phyloP scores from a whole-genome alignment of 2,329 filamentous ascomycete genomes.

The Epichloe scottii region DNA sequence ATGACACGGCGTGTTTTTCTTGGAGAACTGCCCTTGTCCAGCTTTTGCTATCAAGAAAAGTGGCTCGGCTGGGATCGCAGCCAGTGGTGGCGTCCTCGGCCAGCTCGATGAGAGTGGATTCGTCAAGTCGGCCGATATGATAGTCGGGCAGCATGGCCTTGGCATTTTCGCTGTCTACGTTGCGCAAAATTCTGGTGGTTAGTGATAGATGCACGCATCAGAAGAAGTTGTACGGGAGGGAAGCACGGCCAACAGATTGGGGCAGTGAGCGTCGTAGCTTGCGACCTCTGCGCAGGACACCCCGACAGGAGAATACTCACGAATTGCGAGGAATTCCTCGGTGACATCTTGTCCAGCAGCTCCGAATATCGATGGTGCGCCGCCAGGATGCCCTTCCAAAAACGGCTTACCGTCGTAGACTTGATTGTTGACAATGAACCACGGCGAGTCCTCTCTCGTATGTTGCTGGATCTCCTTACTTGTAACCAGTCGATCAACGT shows the following conservation, averaged over 20 bases:
- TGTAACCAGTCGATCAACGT: slow-evolving; percentile 48
- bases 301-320: slow-evolving; percentile 37
- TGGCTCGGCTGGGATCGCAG: slow-evolving; percentile 31
- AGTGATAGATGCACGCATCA: too few species aligned
- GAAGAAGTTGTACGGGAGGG: background rate
- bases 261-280: too few species aligned
- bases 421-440: slow-evolving; percentile 81
- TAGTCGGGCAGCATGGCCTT: slow-evolving; percentile 81
- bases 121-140: slow-evolving; percentile 68
- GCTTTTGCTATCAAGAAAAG: slow-evolving; percentile 57
- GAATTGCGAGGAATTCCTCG: slow-evolving; percentile 86
- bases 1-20: slow-evolving; percentile 57
- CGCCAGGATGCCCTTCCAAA: slow-evolving; percentile 72
- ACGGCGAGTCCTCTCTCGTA: slow-evolving; percentile 51
- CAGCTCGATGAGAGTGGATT: slow-evolving; percentile 41
- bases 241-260: background rate
- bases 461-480: slow-evolving; percentile 63
- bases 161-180: slow-evolving; percentile 76
- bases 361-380: slow-evolving; percentile 70
- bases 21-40: slow-evolving; percentile 66
- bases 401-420: slow-evolving; percentile 81
- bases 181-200: background rate
- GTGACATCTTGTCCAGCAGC: slow-evolving; percentile 72
- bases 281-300: too few species aligned
- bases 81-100: slow-evolving; percentile 26